A percentile compares a stretch with the other conserved stretches of the same genome.
These are phyloP conservation scores for Fremontodendron californicum DNA, from an alignment of 345 rosid genomes.

Conservation along the genomic window DNA sequence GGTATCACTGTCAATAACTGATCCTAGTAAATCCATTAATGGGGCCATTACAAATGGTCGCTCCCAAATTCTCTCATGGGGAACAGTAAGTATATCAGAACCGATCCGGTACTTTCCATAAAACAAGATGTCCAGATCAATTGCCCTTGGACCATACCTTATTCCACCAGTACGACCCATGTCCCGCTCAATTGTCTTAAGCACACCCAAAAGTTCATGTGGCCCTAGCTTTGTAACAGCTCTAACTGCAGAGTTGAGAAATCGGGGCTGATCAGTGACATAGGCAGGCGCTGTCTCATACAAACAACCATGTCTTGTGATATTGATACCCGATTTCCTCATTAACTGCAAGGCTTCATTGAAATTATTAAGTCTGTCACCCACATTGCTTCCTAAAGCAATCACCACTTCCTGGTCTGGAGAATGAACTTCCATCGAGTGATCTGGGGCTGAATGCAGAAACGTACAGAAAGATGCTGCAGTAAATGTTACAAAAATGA, in stretches of 20 bases:
- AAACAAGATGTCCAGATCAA: conserved; percentile 86
- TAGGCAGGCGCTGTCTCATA: conserved; percentile 90
- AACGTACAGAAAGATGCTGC: conserved; percentile 37
- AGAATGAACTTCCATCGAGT: conserved; percentile 47
- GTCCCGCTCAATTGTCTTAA: conserved; percentile 71
- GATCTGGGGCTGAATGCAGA: conserved; percentile 34
- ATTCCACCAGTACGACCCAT: conserved; percentile 76
- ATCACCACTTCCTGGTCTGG: conserved; percentile 76
- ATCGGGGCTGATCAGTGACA: conserved; percentile 81
- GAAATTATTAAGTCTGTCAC: conserved; percentile 65
- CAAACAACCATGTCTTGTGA: conserved; percentile 70
- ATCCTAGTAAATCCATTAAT: conserved; percentile 75
- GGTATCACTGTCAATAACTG: conserved; percentile 56
- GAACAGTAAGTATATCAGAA: conserved; percentile 61
- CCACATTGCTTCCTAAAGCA: conserved; percentile 90
- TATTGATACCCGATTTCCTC: conserved; percentile 54
- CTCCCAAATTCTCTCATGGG: conserved; percentile 91
- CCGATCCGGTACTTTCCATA: conserved; percentile 59
- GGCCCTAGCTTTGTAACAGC: conserved; percentile 76
- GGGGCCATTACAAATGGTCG: conserved; percentile 93
- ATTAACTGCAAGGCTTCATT: conserved; percentile 58
- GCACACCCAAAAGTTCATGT: conserved; percentile 62
- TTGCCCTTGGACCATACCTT: conserved; percentile 83
- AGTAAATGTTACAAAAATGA: neutral
- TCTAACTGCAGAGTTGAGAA: conserved; percentile 86